phyloP scores from a whole-genome alignment of 345 rosid genomes.

The Gossypium australe region DNA sequence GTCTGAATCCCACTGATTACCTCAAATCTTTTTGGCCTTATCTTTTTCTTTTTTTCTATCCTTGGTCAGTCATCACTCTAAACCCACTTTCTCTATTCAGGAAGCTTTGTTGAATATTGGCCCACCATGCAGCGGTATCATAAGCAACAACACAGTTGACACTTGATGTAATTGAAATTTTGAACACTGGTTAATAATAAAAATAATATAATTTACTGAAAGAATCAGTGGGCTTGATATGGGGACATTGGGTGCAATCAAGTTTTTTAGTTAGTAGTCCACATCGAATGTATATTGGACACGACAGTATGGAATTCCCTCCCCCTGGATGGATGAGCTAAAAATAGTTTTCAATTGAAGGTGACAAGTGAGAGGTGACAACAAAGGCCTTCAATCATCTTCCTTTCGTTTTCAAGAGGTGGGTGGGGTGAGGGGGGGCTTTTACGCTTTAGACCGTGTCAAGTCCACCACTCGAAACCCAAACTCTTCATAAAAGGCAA shows the following conservation, averaged over 20 bases:
- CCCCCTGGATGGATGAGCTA: no score
- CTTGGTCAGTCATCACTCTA: not conserved
- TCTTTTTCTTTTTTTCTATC: not conserved
- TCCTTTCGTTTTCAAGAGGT: no score
- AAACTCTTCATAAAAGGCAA: constrained; percentile 1
- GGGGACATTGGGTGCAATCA: not conserved
- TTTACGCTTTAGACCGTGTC: not conserved
- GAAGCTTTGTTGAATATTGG: not conserved
- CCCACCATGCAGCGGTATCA: not conserved
- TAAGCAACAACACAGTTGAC: not conserved
- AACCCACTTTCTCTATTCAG: no score
- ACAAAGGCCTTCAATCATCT: not conserved
- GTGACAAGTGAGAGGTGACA: not conserved
- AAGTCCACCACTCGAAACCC: not conserved
- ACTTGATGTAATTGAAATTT: no score
- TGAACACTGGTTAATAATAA: no score
- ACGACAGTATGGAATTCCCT: not conserved
- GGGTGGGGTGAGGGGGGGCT: no score
- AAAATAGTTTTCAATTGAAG: no score
- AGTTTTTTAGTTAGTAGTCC: not conserved
- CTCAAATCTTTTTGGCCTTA: constrained; percentile 2
- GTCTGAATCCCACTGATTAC: not conserved
- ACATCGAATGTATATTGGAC: not conserved
- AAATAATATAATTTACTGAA: not conserved
- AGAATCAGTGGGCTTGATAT: not conserved